Base-by-base conservation (phyloP, 495 filamentous ascomycete species). In the Pyrenula aspistea region DNA sequence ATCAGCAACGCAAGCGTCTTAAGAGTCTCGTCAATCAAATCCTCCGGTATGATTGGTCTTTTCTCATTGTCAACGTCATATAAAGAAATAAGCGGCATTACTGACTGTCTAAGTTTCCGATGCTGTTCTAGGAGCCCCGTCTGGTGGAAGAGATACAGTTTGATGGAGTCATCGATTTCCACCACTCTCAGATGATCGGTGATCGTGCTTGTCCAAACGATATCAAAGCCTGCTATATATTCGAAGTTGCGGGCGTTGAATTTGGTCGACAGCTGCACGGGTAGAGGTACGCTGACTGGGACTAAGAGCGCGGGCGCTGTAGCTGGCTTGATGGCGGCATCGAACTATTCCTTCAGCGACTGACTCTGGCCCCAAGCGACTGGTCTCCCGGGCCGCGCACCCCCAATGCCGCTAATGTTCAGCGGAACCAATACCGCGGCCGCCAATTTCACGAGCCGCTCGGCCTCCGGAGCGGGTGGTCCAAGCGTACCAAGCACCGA, bases 1-100 rank as follows among this genome's bases (percentile, higher is more conserved):
- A 67, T 57, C 25, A 67, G 61, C 11, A 65, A 59, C 42, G 62
- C 56, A 1, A 65, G 22, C 2, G 65, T 63, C 20, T 53, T 53
- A 21, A 62, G 36, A 1, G 64, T 65, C 56, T 67, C 64, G 25
- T 59, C 53, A 25, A 67, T 56, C 31, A 65, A 55, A 0, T 57
- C 61, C 23, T 58, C 58, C 22, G 61, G 62, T 61, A 51, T 60
- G 10, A 47, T 19, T 1, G 48, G 47, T 24, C 12, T 25, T 15
- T 22, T n/a, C 22, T 48, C 52, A 22, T 52, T 57, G 15, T 12
- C 24, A 50, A 23, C 42, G 50, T 21, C 22, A 31, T 21, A 19
- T 21, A 2, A 20, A 54, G 54, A 53, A 25, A 8, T 42, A 42
- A 15, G 31, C 31, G 15, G 31, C 31, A 42, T 8, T 42, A 42